Base-by-base conservation (phyloP, 163 green algal species). In the Scenedesmus sp. region DNA sequence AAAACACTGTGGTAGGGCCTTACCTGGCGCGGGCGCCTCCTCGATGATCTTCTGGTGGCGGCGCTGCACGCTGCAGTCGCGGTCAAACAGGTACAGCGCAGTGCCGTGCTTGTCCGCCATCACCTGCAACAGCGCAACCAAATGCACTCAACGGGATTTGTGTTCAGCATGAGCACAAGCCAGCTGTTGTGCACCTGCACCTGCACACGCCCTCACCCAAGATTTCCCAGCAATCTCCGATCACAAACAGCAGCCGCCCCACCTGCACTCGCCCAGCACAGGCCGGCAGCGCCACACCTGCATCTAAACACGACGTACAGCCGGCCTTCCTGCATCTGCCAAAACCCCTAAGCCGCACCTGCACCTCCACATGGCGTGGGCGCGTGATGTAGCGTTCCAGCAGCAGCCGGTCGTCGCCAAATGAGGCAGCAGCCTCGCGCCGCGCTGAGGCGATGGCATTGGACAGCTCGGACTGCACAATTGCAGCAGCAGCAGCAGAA, bases 31-130 rank as follows among this genome's bases (percentile, higher is more conserved):
- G 23, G 98, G 98, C 5, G 97, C 98, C 94, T 99, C 98, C 95
- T 99, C 98, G 13, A 99, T 94, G 81, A 99, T 92, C 91, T 99
- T 99, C 90, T 99, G 98, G 92, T 99, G 98, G 15, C 98, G 94
- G 3, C 98, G 94, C 93, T 99, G 98, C 79, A 99, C 95, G 26
- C 93, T 97, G 96, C 98, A 99, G 95, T 99, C 98, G 2, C 98
- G 93, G 92, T 99, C 97, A 89, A 98, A 98, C 26, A 99, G 94
- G 93, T 99, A 97, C 62, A 99, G 93, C 3, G 95, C 96, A 74
- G 96, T 94, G 83, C 97, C 98, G 79, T 98, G 96, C 6, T 82
- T 83, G 93, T 99, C 98, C 0, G 94, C 96, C 90, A 99, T 96
- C 87, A 99, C 94, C 96, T 98, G 94, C 56, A 1, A 56, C 4